These are phyloP conservation scores for Trypanosomatidae sp. DNA, from an alignment of 208 protist genomes.

Conservation along the genomic window DNA sequence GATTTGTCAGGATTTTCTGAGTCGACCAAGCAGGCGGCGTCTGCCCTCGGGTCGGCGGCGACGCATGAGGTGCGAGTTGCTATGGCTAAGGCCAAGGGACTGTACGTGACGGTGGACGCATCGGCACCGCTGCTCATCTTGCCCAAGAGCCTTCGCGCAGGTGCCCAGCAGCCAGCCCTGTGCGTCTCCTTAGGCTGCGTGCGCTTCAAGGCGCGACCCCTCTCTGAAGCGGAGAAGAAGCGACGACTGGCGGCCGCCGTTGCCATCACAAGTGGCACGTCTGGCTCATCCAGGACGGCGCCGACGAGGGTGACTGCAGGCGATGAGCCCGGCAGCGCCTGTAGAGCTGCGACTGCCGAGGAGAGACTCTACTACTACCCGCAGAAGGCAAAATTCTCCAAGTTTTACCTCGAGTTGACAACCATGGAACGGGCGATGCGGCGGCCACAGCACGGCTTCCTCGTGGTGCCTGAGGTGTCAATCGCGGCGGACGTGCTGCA, in stretches of 20 bases:
- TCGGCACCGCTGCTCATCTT: slow-evolving; percentile 74
- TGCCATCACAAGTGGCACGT: slow-evolving; percentile 6
- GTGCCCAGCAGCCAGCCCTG: slow-evolving; percentile 49
- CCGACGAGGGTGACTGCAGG: background rate
- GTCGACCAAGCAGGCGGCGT: slow-evolving; percentile 46
- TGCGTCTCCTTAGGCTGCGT: slow-evolving; percentile 72
- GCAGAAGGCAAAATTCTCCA: slow-evolving; percentile 63
- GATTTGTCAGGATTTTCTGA: slow-evolving; percentile 51
- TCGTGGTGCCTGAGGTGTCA: slow-evolving; percentile 72
- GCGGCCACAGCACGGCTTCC: slow-evolving; percentile 58
- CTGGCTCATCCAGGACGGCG: background rate
- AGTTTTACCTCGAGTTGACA: slow-evolving; percentile 81
- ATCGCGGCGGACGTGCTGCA: slow-evolving; percentile 72
- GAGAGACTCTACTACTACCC: slow-evolving; percentile 77
- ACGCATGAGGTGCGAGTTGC: slow-evolving; percentile 60
- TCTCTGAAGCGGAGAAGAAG: slow-evolving; percentile 65
- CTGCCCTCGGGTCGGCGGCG: slow-evolving; percentile 56
- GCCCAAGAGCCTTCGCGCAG: slow-evolving; percentile 47
- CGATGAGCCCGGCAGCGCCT: background rate
- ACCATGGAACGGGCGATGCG: slow-evolving; percentile 60
- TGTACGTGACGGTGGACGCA: slow-evolving; percentile 73
- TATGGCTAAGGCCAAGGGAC: slow-evolving; percentile 59
- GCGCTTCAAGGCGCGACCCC: slow-evolving; percentile 58
- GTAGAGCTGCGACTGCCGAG: slow-evolving; percentile 18
- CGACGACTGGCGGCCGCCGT: slow-evolving; percentile 20